Percentiles rank a stretch among this genome's conserved stretches.
Evolutionary conservation across 495 filamentous ascomycete genomes (phyloP).

Genomic region (Podospora tetraspora): DNA sequence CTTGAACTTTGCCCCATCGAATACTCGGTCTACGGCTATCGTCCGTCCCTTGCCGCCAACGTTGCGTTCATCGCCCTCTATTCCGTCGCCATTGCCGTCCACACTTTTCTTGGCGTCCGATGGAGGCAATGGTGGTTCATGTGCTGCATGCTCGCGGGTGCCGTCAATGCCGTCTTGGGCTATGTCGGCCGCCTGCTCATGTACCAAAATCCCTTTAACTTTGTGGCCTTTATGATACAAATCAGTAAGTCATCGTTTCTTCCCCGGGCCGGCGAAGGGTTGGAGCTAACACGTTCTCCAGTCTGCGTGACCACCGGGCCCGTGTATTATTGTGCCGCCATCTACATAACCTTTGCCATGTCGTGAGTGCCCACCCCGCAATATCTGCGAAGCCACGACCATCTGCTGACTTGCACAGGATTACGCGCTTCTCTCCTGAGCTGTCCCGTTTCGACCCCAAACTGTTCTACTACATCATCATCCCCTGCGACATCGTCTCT

Average conservation of each 20-base stretch:
- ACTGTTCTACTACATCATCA: conserved; percentile 49
- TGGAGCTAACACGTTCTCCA: background rate
- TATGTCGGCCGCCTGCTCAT: conserved; percentile 41
- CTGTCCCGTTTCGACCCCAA: conserved; percentile 43
- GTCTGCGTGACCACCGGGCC: conserved; percentile 35
- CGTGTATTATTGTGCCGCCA: conserved; percentile 5
- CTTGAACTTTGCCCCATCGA: conserved; percentile 25
- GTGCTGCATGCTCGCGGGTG: conserved; percentile 28
- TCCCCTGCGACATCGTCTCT: conserved; percentile 49
- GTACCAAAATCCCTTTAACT: conserved; percentile 38
- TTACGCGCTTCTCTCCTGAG: conserved; percentile 32
- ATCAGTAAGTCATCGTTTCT: conserved; percentile 27
- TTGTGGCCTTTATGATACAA: conserved; percentile 39
- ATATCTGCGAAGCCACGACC: background rate
- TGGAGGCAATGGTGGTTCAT: conserved; percentile 32
- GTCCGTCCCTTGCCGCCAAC: conserved; percentile 22
- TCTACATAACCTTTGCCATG: conserved; percentile 1
- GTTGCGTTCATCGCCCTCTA: conserved; percentile 20
- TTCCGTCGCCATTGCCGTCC: conserved; percentile 8
- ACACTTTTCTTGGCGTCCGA: conserved; percentile 26
- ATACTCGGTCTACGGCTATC: conserved; percentile 21
- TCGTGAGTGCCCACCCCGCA: conserved; percentile 16
- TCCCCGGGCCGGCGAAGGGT: background rate
- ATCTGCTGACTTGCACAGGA: conserved; percentile 26
- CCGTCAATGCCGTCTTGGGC: conserved; percentile 34